phyloP scores from a whole-genome alignment of 2,329 filamentous ascomycete species.

The Cercospora sp. region DNA sequence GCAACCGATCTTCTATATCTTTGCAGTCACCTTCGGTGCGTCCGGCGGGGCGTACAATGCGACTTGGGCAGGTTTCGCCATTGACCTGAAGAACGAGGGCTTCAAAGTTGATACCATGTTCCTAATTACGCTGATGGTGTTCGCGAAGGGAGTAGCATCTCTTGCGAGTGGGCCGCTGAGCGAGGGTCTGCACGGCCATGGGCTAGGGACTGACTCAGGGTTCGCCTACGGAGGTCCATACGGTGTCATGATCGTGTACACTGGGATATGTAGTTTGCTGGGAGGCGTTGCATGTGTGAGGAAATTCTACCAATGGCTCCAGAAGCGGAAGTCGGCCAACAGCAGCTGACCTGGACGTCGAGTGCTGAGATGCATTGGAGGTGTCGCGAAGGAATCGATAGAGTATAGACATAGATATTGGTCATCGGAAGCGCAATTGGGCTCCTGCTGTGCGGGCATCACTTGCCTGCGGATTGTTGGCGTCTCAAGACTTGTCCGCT shows the following conservation, averaged over 20 bases:
- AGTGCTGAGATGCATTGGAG: background rate
- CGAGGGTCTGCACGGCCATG: constrained; percentile 33
- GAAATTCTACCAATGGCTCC: background rate
- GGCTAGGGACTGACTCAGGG: background rate
- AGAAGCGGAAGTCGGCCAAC: background rate
- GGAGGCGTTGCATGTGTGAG: background rate
- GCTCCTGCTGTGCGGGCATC: background rate
- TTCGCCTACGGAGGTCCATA: background rate
- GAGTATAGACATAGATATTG: background rate
- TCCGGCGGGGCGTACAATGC: background rate
- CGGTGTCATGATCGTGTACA: background rate
- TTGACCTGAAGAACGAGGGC: background rate
- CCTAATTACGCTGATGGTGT: constrained; percentile 50
- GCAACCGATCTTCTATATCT: constrained; percentile 41
- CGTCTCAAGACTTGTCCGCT: too few species aligned
- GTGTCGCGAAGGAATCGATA: background rate
- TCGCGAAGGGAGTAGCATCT: constrained; percentile 54
- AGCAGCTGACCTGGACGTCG: background rate
- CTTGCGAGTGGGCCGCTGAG: constrained; percentile 55
- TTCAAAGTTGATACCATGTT: constrained; percentile 32
- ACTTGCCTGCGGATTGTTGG: background rate
- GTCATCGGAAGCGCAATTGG: background rate
- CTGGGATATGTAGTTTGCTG: background rate
- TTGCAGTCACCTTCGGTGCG: background rate
- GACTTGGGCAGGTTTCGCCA: background rate